These are phyloP conservation scores for Micromonas commoda DNA, from an alignment of 139 green algal genomes.

Conservation along the genomic window DNA sequence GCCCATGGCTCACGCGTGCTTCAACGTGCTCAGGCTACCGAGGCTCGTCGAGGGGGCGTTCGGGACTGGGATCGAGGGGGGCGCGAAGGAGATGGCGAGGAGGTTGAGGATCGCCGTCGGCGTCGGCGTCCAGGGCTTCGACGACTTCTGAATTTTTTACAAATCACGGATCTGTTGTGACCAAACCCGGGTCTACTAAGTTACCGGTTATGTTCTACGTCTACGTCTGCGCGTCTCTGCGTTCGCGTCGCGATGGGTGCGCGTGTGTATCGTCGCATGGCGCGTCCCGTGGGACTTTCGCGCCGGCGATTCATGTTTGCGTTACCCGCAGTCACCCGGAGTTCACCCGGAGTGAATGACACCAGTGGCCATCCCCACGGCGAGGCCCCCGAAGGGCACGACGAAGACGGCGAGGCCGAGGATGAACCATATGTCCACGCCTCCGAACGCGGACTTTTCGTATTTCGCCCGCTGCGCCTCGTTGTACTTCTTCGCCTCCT, in stretches of 20 bases:
- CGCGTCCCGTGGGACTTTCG: not conserved
- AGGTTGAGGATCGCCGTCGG: not conserved
- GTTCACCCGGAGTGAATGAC: too few relatives aligned
- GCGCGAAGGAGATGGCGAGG: not conserved
- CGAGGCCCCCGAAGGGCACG: not conserved
- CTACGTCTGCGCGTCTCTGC: too few relatives aligned
- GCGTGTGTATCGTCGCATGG: not conserved
- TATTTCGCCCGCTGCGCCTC: not conserved
- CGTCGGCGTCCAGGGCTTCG: not conserved
- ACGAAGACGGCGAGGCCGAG: not conserved
- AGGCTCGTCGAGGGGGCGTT: not conserved
- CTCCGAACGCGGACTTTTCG: not conserved
- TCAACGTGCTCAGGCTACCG: not conserved
- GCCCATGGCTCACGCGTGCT: constrained; percentile 8
- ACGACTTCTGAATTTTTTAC: not conserved
- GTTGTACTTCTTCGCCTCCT: not conserved
- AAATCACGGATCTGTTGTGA: not conserved
- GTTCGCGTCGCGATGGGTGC: not conserved
- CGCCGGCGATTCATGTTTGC: not conserved
- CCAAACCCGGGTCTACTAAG: too few relatives aligned
- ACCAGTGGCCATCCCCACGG: not conserved
- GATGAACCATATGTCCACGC: not conserved
- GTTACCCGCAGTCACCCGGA: not conserved
- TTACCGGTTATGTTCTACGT: too few relatives aligned
- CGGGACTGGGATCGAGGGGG: not conserved